Evolutionary conservation across 1,284 basidiomycete species (phyloP).

Genomic region (Exobasidium cylindrosporum): DNA sequence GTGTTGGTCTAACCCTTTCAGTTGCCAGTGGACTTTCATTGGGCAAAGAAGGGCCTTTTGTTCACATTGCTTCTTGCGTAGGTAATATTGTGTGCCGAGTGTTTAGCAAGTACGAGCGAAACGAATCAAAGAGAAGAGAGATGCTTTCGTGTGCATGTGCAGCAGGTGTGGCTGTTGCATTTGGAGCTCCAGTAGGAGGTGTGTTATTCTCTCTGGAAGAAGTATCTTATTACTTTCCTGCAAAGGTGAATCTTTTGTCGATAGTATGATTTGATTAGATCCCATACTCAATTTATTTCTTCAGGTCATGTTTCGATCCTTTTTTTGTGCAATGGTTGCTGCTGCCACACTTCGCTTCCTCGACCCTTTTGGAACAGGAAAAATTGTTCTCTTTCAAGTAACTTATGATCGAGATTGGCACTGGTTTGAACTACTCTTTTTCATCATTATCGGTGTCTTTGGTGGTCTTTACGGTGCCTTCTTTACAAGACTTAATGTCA

Average conservation of each 20-base stretch:
- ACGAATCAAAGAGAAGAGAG: slow-evolving; percentile 63
- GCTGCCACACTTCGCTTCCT: slow-evolving; percentile 63
- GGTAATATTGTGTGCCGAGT: slow-evolving; percentile 90
- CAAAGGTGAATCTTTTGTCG: slow-evolving; percentile 13
- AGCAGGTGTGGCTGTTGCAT: slow-evolving; percentile 70
- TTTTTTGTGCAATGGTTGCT: slow-evolving; percentile 51
- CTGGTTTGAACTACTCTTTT: slow-evolving; percentile 72
- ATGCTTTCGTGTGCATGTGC: slow-evolving; percentile 38
- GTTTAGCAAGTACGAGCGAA: slow-evolving; percentile 69
- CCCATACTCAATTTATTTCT: slow-evolving; percentile 72
- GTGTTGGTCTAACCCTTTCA: slow-evolving; percentile 80
- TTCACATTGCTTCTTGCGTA: slow-evolving; percentile 90
- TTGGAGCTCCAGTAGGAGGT: slow-evolving; percentile 59
- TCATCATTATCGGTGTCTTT: slow-evolving; percentile 73
- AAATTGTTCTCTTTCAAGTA: slow-evolving; percentile 67
- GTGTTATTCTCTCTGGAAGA: slow-evolving; percentile 60
- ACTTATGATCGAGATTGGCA: slow-evolving; percentile 92
- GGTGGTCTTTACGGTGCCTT: slow-evolving; percentile 83
- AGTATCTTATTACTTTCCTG: slow-evolving; percentile 55
- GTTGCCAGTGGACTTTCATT: slow-evolving; percentile 26
- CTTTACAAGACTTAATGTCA: slow-evolving; percentile 83
- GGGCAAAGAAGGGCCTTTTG: slow-evolving; percentile 87
- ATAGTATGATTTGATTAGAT: slow-evolving; percentile 57
- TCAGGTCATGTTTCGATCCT: slow-evolving; percentile 56
- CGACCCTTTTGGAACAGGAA: slow-evolving; percentile 76